Percentiles rank a stretch among this genome's conserved stretches.
Evolutionary conservation across 768 basidiomycete genomes (phyloP).

Genomic region (Russula sp.): DNA sequence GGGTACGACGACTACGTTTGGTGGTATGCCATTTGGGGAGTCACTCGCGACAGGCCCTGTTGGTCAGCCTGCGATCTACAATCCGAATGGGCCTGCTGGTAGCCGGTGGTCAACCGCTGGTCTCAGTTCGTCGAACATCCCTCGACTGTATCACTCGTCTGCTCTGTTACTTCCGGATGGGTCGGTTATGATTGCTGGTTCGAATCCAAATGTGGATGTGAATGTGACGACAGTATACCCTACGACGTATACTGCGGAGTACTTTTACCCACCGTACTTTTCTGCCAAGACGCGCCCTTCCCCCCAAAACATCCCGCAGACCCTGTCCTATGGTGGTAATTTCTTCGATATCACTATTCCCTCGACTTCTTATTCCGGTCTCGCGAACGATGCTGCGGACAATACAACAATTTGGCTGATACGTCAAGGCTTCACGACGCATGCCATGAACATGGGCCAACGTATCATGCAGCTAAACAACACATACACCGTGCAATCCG

Average conservation of each 20-base stretch:
- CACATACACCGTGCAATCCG: slow-evolving; percentile 74
- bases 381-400: slow-evolving; percentile 62
- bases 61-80: slow-evolving; percentile 75
- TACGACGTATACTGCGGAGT: slow-evolving; percentile 76
- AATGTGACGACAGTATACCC: slow-evolving; percentile 56
- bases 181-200: slow-evolving; percentile 83
- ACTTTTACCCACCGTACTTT: slow-evolving; percentile 92
- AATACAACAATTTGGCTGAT: slow-evolving; percentile 72
- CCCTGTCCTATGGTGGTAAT: slow-evolving; percentile 75
- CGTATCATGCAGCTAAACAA: slow-evolving; percentile 76
- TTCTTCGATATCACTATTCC: slow-evolving; percentile 73
- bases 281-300: slow-evolving; percentile 58
- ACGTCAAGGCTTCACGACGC: slow-evolving; percentile 82
- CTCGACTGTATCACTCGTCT: slow-evolving; percentile 87
- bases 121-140: slow-evolving; percentile 53
- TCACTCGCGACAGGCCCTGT: slow-evolving; percentile 79
- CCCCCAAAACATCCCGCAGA: slow-evolving; percentile 64
- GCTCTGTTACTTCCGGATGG: slow-evolving; percentile 87
- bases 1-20: slow-evolving; percentile 30
- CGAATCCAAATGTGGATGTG: slow-evolving; percentile 89
- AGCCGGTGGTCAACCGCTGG: slow-evolving; percentile 68
- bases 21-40: slow-evolving; percentile 61
- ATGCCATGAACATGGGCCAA: slow-evolving; percentile 87
- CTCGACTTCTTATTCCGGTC: slow-evolving; percentile 56
- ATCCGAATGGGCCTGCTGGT: slow-evolving; percentile 67